phyloP scores from a whole-genome alignment of 129 eudicot genomes.

The Scalesia atractyloides region DNA sequence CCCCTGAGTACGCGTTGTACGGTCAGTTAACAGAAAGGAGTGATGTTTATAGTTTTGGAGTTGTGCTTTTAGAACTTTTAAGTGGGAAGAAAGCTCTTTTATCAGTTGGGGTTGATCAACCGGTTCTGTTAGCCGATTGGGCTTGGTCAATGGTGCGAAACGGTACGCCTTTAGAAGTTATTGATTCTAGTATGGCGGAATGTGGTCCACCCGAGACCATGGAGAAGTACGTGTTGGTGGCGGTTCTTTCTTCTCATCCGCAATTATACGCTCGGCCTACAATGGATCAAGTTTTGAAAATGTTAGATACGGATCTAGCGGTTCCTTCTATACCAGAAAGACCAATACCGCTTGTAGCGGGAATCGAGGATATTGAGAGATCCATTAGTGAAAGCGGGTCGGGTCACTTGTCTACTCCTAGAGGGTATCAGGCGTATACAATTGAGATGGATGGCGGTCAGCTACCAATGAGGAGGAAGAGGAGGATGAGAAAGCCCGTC shows the following conservation, averaged over 20 bases:
- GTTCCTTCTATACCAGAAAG: conserved; percentile 82
- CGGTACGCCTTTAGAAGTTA: conserved; percentile 70
- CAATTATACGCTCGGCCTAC: conserved; percentile 85
- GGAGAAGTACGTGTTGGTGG: conserved; percentile 80
- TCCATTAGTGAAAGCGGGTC: conserved; percentile 66
- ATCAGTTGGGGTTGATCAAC: conserved; percentile 53
- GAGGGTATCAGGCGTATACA: conserved; percentile 53
- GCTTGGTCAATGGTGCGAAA: conserved; percentile 83
- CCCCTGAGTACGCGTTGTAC: conserved; percentile 90
- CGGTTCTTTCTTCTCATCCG: conserved; percentile 91
- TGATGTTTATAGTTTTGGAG: conserved; percentile 93
- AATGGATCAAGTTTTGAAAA: conserved; percentile 86
- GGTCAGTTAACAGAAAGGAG: conserved; percentile 90
- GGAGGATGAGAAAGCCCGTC: conserved; percentile 27
- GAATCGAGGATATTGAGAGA: conserved; percentile 68
- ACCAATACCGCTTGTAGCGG: conserved; percentile 69
- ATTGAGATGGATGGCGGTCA: conserved; percentile 24
- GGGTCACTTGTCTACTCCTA: conserved; percentile 54
- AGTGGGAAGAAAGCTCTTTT: conserved; percentile 87
- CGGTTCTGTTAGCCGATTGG: conserved; percentile 77
- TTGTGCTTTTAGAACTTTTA: conserved; percentile 81
- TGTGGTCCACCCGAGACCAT: conserved; percentile 57
- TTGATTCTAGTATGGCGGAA: conserved; percentile 63
- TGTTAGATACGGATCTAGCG: conserved; percentile 64
- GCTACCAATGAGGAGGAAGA: conserved; percentile 11